These are phyloP conservation scores for Fusarium nodosum DNA, from an alignment of 2,329 filamentous ascomycete species.

Conservation along the genomic window DNA sequence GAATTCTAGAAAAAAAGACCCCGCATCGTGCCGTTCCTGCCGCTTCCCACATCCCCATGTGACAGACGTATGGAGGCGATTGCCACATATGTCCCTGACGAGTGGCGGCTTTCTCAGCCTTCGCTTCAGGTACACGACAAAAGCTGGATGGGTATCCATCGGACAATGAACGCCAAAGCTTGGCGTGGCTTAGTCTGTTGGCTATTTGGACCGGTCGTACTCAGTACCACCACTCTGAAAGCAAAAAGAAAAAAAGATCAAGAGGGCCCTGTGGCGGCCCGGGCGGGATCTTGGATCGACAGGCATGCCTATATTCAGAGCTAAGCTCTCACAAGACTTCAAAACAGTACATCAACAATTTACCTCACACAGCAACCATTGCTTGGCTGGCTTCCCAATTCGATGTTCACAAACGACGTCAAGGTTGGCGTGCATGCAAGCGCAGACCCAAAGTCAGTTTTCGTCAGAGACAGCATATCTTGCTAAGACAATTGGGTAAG, in stretches of 20 bases:
- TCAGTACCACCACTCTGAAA: conserved; percentile 5
- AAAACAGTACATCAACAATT: conserved; percentile 3
- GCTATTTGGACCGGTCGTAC: conserved; percentile 1
- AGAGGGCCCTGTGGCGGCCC: conserved; percentile 43
- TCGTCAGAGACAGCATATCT: too few relatives aligned
- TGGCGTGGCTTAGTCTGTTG: conserved; percentile 4
- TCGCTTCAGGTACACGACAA: conserved; percentile 1
- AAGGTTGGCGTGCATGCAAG: neutral
- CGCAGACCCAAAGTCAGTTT: neutral
- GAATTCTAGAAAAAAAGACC: conserved; percentile 49
- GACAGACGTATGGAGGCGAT: conserved; percentile 27
- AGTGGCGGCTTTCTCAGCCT: conserved; percentile 13
- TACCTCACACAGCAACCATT: conserved; percentile 1
- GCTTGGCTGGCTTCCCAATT: conserved; percentile 1
- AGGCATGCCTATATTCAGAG: conserved; percentile 41
- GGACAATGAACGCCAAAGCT: neutral
- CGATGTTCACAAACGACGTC: neutral
- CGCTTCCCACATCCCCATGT: conserved; percentile 33
- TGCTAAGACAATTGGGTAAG: neutral
- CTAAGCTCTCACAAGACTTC: conserved; percentile 33
- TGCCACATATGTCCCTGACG: conserved; percentile 22
- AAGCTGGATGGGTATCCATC: neutral
- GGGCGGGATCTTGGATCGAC: conserved; percentile 48
- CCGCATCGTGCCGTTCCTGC: conserved; percentile 44
- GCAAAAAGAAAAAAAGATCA: conserved; percentile 4